Evolutionary conservation across 1,284 basidiomycete genomes (phyloP).

Genomic region (Flammula alnicola): DNA sequence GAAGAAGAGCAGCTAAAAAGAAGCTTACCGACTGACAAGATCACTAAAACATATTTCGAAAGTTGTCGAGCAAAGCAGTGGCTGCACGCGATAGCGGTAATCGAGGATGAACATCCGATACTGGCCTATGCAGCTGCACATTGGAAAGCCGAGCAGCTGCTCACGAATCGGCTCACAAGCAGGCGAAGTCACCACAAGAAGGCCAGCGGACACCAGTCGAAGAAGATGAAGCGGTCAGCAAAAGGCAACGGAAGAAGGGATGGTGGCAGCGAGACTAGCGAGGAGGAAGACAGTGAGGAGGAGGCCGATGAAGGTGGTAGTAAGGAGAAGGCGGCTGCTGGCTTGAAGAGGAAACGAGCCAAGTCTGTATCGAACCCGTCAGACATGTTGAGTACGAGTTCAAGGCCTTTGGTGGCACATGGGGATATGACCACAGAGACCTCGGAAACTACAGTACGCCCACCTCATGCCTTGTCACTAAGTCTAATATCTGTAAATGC

Average conservation of each 20-base stretch:
- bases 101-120: background rate
- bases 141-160: background rate
- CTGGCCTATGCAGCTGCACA: background rate
- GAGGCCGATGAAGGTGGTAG: too few relatives aligned
- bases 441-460: background rate
- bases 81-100: background rate
- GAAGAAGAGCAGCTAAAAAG: background rate
- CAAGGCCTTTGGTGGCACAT: background rate
- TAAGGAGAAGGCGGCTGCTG: too few relatives aligned
- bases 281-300: too few relatives aligned
- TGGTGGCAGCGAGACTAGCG: too few relatives aligned
- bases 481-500: background rate
- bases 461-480: background rate
- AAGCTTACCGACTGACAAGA: background rate
- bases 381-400: too few relatives aligned
- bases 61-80: background rate
- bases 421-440: slow-evolving; percentile 24
- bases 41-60: background rate
- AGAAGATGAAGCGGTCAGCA: too few relatives aligned
- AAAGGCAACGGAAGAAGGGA: too few relatives aligned
- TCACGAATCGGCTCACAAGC: background rate
- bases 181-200: background rate
- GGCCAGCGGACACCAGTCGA: too few relatives aligned
- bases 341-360: too few relatives aligned
- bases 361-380: too few relatives aligned